A percentile compares a stretch with the other conserved stretches of the same genome.
Evolutionary conservation across 2,329 filamentous ascomycete species (phyloP).

Genomic region (Alternaria panax): DNA sequence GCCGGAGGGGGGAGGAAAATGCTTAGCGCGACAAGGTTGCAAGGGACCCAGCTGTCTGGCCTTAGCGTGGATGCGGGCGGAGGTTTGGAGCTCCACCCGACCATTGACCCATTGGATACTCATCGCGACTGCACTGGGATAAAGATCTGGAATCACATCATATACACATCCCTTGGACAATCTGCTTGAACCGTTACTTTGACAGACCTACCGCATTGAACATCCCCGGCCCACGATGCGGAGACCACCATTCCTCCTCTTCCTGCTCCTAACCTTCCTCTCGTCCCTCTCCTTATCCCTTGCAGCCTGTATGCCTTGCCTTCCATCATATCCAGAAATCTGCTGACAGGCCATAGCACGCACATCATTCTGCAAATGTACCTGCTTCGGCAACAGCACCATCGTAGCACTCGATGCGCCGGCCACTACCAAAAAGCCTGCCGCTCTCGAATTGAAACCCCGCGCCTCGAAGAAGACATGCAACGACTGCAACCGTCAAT

Average conservation of each 20-base stretch:
- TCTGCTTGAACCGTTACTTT: neutral
- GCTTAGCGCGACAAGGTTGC: constrained; percentile 43
- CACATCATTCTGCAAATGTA: constrained; percentile 76
- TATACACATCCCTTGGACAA: neutral
- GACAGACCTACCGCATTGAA: neutral
- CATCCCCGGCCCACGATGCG: constrained; percentile 27
- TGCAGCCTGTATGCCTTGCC: constrained; percentile 53
- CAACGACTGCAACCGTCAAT: constrained; percentile 72
- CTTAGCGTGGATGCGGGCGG: constrained; percentile 25
- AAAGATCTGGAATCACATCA: neutral
- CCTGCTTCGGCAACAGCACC: constrained; percentile 71
- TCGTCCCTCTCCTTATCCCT: constrained; percentile 49
- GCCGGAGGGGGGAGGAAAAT: constrained; percentile 42
- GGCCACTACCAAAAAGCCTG: constrained; percentile 33
- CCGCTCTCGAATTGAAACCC: constrained; percentile 24
- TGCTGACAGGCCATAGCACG: constrained; percentile 49
- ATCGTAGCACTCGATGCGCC: constrained; percentile 69
- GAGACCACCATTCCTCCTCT: constrained; percentile 29
- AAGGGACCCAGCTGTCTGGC: constrained; percentile 22
- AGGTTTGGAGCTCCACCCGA: constrained; percentile 20
- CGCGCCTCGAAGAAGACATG: constrained; percentile 59
- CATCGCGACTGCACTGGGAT: neutral
- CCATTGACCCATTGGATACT: constrained; percentile 3
- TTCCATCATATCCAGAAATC: neutral
- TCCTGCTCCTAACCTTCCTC: constrained; percentile 39